Percentiles rank a stretch among this genome's conserved stretches.
These are phyloP conservation scores for Quercus ilex DNA, from an alignment of 306 rosid species.

Conservation along the genomic window DNA sequence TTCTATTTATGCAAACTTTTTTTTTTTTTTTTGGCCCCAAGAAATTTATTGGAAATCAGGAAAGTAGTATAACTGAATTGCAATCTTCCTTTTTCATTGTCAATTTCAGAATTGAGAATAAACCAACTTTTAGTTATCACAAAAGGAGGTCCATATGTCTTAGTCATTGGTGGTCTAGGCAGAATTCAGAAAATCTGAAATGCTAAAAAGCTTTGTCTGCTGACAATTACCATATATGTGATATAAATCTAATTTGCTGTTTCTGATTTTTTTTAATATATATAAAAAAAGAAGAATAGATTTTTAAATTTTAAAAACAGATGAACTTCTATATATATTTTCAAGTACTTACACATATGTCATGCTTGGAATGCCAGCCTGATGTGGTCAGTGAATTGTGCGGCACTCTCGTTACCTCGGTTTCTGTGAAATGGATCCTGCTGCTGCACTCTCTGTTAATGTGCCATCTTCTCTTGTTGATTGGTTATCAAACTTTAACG, in stretches of 20 bases:
- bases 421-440: slow-evolving; percentile 73
- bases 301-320: not conserved
- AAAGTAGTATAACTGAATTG: not conserved
- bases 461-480: slow-evolving; percentile 75
- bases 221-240: not conserved
- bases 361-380: slow-evolving; percentile 55
- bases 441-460: slow-evolving; percentile 65
- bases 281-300: not conserved
- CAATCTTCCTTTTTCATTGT: not conserved
- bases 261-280: not conserved
- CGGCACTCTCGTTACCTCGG: slow-evolving; percentile 85
- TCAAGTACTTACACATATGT: slow-evolving; percentile 23
- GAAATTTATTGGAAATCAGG: not conserved
- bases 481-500: slow-evolving; percentile 65
- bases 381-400: slow-evolving; percentile 80
- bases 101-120: not conserved
- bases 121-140: not conserved
- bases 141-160: too few species aligned
- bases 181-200: not conserved
- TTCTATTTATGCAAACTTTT: not conserved
- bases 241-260: not conserved
- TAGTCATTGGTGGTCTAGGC: too few species aligned
- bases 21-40: not conserved
- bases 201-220: not conserved
- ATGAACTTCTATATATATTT: not conserved